These are phyloP conservation scores for Arthrobotrys megalospora DNA, from an alignment of 2,329 filamentous ascomycete genomes.

Conservation along the genomic window DNA sequence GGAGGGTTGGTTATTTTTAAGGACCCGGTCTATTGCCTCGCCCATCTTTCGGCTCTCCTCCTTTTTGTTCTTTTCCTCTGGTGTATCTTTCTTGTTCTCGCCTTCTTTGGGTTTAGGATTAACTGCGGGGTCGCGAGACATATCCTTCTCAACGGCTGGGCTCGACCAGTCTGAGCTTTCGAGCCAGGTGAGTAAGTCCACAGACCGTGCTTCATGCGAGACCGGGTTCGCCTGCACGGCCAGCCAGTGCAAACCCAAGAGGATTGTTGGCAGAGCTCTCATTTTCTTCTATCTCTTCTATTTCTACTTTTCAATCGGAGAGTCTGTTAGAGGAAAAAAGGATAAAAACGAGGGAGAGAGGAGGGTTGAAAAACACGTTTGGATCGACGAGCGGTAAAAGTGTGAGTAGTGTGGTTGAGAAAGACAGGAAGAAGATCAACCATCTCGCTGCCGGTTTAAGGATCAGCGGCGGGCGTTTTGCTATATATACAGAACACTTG, in stretches of 20 bases:
- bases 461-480: slow-evolving; percentile 44
- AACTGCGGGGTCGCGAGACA: background rate
- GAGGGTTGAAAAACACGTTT: slow-evolving; percentile 36
- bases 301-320: background rate
- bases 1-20: slow-evolving; percentile 3
- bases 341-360: slow-evolving; percentile 2
- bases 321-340: background rate
- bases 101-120: background rate
- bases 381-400: slow-evolving; percentile 37
- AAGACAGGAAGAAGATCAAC: slow-evolving; percentile 33
- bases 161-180: slow-evolving; percentile 54
- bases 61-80: slow-evolving; percentile 30
- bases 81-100: background rate
- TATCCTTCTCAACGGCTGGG: slow-evolving; percentile 27
- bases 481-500: slow-evolving; percentile 46
- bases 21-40: slow-evolving; percentile 36
- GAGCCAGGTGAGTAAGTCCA: slow-evolving; percentile 56
- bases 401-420: slow-evolving; percentile 42
- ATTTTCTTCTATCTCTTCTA: slow-evolving; percentile 14
- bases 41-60: slow-evolving; percentile 33
- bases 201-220: slow-evolving; percentile 45
- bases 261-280: slow-evolving; percentile 39
- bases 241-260: slow-evolving; percentile 48
- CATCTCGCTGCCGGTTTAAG: slow-evolving; percentile 28
- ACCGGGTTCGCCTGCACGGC: slow-evolving; percentile 46